Evolutionary conservation across 2,329 filamentous ascomycete genomes (phyloP).

Genomic region (Nothopassalora personata): DNA sequence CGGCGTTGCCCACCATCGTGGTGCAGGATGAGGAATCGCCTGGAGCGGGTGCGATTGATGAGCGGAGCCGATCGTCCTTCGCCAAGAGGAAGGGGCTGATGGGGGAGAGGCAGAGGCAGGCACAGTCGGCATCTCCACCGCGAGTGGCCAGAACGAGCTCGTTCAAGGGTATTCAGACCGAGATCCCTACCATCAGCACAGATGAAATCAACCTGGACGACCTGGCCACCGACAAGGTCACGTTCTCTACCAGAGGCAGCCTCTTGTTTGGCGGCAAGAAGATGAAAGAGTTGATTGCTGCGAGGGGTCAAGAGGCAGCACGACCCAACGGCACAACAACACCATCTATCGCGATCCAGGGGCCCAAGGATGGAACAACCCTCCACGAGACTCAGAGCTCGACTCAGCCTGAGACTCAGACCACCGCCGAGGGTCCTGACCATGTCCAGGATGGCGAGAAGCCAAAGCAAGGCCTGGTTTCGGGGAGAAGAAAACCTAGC

Average conservation of each 20-base stretch:
- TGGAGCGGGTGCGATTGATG: constrained; percentile 7
- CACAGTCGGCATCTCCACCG: constrained; percentile 33
- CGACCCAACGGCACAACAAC: background rate
- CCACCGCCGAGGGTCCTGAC: background rate
- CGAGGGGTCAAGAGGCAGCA: constrained; percentile 18
- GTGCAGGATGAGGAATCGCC: constrained; percentile 37
- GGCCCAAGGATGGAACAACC: background rate
- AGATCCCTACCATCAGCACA: constrained; percentile 39
- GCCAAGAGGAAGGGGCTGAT: constrained; percentile 11
- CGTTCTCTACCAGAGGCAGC: constrained; percentile 58
- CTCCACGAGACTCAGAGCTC: background rate
- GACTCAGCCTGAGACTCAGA: background rate
- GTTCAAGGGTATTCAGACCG: constrained; percentile 34
- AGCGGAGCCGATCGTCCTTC: constrained; percentile 13
- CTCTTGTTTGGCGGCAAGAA: constrained; percentile 52
- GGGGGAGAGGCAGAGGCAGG: constrained; percentile 1
- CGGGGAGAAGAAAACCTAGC: constrained; percentile 32
- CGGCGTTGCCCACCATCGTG: constrained; percentile 42
- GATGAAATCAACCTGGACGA: constrained; percentile 48
- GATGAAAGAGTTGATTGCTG: constrained; percentile 32
- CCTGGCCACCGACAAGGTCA: constrained; percentile 46
- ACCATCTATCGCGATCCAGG: background rate
- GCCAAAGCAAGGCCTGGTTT: constrained; percentile 17
- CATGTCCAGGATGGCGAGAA: background rate
- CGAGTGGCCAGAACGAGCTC: constrained; percentile 51